Evolutionary conservation across 2,329 filamentous ascomycete genomes (phyloP), one percentile per base, ranked within the genome.

Genomic region (Fusarium sp.): DNA sequence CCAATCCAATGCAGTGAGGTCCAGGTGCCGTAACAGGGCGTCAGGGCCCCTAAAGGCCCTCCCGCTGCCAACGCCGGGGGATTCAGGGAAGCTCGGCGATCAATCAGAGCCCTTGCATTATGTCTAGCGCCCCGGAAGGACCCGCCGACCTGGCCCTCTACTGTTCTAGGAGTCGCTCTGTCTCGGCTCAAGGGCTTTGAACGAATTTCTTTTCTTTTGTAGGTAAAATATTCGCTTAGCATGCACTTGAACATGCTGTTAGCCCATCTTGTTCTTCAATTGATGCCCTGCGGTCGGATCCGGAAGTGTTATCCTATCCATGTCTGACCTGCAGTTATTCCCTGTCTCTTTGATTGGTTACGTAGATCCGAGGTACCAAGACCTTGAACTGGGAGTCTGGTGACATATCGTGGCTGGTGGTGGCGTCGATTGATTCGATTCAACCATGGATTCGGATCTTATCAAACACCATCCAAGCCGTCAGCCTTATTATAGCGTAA

Each of bases 61-160:
- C 42, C 59, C 53, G 62, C 61, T 51, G 59, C 70, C 64, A 62
- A 35, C 31, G 42, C 65, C 61, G 68, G 69, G 69, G 66, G 59
- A 75, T 64, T 75, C 63, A 72, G 66, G 65, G 65, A 64, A 74
- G 59, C 71, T 62, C 71, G 66, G 63, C 69, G 66, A 73, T 70
- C 75, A 78, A 78, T 78, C 77, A 78, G 67, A 75, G 65, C 63
- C 67, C 66, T 64, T 75, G 70, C 69, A 78, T 78, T 78, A 78
- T 78, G 70, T 61, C 66, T 78, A 77, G 76, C 68, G 76, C 57
- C 63, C 72, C 75, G 74, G 75, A 75, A 75, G 72, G 77, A 75
- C 70, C 77, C 77, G 75, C 76, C 67, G 58, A 61, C 62, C 64
- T 74, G 69, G 68, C 33, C 61, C 31, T 60, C 51, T 63, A 42